Percentiles rank a stretch among this genome's conserved stretches.
Evolutionary conservation across 306 rosid genomes (phyloP).

Genomic region (Biancaea sappan): DNA sequence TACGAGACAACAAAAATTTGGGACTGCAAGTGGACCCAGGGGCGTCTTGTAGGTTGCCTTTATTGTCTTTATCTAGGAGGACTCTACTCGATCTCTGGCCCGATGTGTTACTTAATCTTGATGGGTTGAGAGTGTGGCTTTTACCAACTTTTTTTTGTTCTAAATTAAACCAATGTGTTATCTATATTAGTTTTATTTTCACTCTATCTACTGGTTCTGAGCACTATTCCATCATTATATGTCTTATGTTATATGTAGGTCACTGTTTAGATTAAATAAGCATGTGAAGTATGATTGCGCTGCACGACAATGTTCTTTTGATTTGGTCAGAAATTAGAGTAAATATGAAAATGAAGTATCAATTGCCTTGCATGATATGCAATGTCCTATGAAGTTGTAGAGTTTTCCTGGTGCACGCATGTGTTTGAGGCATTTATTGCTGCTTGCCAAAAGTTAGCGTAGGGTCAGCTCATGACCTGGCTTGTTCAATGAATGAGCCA

Average conservation of each 20-base stretch:
- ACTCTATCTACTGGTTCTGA: not conserved
- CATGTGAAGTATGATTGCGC: not conserved
- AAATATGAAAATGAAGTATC: not conserved
- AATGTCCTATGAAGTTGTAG: no score
- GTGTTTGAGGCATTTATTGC: no score
- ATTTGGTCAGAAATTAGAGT: not conserved
- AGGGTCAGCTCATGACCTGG: no score
- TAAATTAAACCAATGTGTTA: not conserved
- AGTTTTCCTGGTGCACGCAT: no score
- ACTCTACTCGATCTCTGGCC: not conserved
- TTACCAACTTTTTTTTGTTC: not conserved
- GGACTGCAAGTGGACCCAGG: not conserved
- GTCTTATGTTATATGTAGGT: conserved; percentile 1
- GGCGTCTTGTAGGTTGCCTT: not conserved
- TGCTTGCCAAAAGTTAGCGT: no score
- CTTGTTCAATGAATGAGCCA: no score
- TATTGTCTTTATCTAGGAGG: not conserved
- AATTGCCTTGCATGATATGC: no score
- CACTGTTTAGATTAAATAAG: conserved; percentile 16
- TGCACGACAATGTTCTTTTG: not conserved
- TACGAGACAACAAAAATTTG: not conserved
- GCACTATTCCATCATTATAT: not conserved
- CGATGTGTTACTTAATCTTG: conserved; percentile 18
- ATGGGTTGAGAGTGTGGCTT: conserved; percentile 17
- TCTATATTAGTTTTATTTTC: not conserved